Conservation (phyloP, 225 moss, liverwort and hornwort genomes). For the Polytrichum formosum region DNA sequence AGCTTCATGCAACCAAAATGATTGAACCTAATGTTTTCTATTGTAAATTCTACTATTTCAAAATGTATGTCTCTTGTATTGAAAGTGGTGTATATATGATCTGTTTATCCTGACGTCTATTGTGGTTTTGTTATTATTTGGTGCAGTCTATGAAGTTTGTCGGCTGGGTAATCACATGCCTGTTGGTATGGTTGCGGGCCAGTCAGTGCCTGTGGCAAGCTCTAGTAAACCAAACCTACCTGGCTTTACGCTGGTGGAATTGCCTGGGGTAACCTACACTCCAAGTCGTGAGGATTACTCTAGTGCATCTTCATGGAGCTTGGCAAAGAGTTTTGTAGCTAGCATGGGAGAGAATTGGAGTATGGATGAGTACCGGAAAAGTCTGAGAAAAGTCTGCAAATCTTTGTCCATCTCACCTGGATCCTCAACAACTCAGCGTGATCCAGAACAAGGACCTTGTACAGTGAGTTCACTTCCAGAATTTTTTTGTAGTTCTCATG, state of each 20-base stretch:
- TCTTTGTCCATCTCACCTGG: conserved; percentile 54
- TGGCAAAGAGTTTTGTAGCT: conserved; percentile 75
- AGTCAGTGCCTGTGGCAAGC: conserved; percentile 42
- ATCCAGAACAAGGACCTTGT: conserved; percentile 91
- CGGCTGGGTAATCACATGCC: conserved; percentile 86
- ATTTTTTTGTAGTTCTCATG: too few relatives aligned
- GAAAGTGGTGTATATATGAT: too few relatives aligned
- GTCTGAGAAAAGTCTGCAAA: conserved; percentile 72
- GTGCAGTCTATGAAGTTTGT: conserved; percentile 92
- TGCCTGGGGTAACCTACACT: conserved; percentile 38
- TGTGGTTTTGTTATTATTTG: conserved; percentile 17
- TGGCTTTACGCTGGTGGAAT: conserved; percentile 83
- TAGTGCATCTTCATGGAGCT: conserved; percentile 48
- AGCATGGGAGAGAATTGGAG: conserved; percentile 79
- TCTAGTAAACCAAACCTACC: conserved; percentile 59
- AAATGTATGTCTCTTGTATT: too few relatives aligned
- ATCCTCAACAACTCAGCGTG: conserved; percentile 60
- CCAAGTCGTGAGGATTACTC: conserved; percentile 32
- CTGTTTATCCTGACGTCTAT: neutral
- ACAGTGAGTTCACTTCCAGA: conserved; percentile 46
- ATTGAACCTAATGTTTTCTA: too few relatives aligned
- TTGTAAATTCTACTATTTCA: too few relatives aligned
- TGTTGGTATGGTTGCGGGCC: conserved; percentile 42
- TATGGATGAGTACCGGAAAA: conserved; percentile 76
- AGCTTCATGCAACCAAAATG: too few relatives aligned